Evolutionary conservation across 2,329 filamentous ascomycete species (phyloP).

Genomic region (Aspergillus ochraceoroseus): DNA sequence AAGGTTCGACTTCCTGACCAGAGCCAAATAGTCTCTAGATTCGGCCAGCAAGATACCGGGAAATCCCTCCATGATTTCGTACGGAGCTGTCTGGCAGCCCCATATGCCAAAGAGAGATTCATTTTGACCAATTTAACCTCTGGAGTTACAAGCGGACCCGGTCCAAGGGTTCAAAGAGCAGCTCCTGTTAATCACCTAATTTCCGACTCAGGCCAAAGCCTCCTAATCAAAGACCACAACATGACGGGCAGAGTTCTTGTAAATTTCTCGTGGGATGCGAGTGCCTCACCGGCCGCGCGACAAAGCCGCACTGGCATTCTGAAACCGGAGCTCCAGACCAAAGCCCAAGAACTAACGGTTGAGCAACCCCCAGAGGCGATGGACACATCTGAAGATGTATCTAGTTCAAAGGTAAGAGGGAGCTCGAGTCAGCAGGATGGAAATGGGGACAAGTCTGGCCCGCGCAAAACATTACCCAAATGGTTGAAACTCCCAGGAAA

Average conservation of each 20-base stretch:
- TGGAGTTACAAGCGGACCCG: conserved; percentile 17
- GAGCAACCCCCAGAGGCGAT: conserved; percentile 45
- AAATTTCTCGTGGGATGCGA: conserved; percentile 68
- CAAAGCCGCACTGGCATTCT: conserved; percentile 49
- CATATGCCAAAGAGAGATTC: conserved; percentile 59
- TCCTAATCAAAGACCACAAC: conserved; percentile 66
- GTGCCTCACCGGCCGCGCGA: conserved; percentile 53
- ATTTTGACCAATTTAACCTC: conserved; percentile 58
- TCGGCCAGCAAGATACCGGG: conserved; percentile 64
- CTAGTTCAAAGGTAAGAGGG: conserved; percentile 39
- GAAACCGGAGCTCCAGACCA: conserved; percentile 55
- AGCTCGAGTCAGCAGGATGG: conserved; percentile 18
- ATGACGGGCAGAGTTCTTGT: conserved; percentile 68
- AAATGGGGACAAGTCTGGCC: conserved; percentile 35
- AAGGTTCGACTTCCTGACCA: conserved; percentile 87
- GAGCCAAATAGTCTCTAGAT: conserved; percentile 67
- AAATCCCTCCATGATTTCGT: conserved; percentile 70
- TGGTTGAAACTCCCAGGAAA: conserved; percentile 69
- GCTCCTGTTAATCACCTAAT: conserved; percentile 22
- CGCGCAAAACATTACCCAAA: conserved; percentile 53
- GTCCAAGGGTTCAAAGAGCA: conserved; percentile 22
- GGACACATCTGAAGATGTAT: conserved; percentile 46
- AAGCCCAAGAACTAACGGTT: conserved; percentile 61
- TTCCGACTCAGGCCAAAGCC: conserved; percentile 44
- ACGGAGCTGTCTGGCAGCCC: conserved; percentile 61